A percentile compares a stretch with the other conserved stretches of the same genome.
phyloP scores from a whole-genome alignment of 768 basidiomycete species.

The Inosperma sp. region DNA sequence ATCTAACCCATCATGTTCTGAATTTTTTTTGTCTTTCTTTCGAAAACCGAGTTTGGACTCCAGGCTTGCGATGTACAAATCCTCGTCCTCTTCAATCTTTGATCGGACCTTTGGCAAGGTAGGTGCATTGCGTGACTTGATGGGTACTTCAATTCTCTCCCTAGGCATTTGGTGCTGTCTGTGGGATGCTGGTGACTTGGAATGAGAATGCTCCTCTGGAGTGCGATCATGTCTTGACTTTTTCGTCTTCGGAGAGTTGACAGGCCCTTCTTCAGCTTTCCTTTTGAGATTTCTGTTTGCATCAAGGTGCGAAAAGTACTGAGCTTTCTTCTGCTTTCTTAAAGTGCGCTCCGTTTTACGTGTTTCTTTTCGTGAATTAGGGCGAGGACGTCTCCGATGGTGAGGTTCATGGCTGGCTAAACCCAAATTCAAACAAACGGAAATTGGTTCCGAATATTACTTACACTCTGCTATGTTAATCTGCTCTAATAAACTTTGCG shows the following conservation, averaged over 20 bases:
- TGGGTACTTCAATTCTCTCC: conserved; percentile 5
- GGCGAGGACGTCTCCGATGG: conserved; percentile 8
- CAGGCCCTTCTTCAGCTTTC: conserved; percentile 40
- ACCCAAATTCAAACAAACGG: neutral
- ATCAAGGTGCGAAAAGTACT: conserved; percentile 43
- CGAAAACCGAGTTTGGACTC: conserved; percentile 70
- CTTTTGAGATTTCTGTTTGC: conserved; percentile 27
- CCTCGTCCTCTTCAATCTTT: conserved; percentile 56
- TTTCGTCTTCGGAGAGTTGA: conserved; percentile 48
- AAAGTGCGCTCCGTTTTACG: conserved; percentile 58
- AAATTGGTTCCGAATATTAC: neutral
- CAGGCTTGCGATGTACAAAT: conserved; percentile 78
- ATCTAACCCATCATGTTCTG: conserved; percentile 76
- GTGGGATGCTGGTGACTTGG: neutral
- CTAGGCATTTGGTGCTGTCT: neutral
- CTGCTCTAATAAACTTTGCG: conserved; percentile 22
- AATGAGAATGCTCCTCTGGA: neutral
- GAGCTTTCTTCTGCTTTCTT: conserved; percentile 60
- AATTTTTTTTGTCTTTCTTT: conserved; percentile 39
- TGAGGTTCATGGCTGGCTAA: neutral
- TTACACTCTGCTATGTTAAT: conserved; percentile 13
- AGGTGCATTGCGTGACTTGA: no score
- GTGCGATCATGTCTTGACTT: conserved; percentile 31
- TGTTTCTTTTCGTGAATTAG: conserved; percentile 43
- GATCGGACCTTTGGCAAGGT: conserved; percentile 4